Base-by-base conservation (phyloP, 1,284 basidiomycete genomes). In the Naganishia cerealis region DNA sequence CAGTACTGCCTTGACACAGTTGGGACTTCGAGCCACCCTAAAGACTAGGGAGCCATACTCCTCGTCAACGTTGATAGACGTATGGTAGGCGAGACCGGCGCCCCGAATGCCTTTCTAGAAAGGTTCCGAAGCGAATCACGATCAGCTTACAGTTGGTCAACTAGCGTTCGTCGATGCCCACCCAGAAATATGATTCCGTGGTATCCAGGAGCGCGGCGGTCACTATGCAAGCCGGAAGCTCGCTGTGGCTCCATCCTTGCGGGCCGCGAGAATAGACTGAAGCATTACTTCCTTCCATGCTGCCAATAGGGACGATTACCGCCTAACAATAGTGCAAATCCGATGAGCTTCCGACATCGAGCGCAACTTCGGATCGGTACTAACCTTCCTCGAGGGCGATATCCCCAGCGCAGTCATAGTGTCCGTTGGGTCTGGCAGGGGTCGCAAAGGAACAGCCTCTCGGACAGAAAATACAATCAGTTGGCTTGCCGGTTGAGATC, bases 51-150 rank as follows among this genome's bases (percentile, higher is more conserved):
- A 81, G 5, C 93, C 92, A 40, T 88, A 85, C 80, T 98, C 95
- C 46, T 87, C 81, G 76, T 96, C 91, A 24, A 88, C 80, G 1
- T 84, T 84, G 59, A 93, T 86, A 73, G 87, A 87, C n/a, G 94
- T 92, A 16, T 94, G 94, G 75, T 99, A 99, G 0, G 95, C 96
- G 55, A 97, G 82, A n/a, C 94, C 94, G 61, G 91, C 88, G 3
- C 94, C 94, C 67, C 94, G 88, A 71, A 96, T 92, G 70, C 88
- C 89, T 88, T 80, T 78, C 56, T 57, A 39, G 16, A 29, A 40
- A 57, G 13, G 21, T 24, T 50, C 29, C 53, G 12, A 26, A 42
- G 15, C 56, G 33, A 21, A 40, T 39, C 15, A 29, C 15, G 12
- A 42, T 16, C 39, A 42, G 24, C n/a, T 57, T 39, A 36, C 36